Evolutionary conservation across 257 asterid species (phyloP).

Genomic region (Dorcoceras hygrometricum): DNA sequence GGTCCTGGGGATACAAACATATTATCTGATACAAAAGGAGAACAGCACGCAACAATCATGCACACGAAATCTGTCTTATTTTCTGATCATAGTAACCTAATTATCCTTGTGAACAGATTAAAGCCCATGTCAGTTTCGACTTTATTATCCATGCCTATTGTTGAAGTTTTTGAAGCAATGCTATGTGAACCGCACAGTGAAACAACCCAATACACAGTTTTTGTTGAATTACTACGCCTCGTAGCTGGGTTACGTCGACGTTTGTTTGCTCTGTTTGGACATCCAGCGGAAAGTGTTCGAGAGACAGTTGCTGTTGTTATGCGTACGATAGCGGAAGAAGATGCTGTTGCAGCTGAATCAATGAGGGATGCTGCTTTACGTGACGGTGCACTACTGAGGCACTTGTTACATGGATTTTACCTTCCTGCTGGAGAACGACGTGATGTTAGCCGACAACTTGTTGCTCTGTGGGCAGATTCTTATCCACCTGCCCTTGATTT

Average conservation of each 20-base stretch:
- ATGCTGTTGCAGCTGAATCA: constrained; percentile 99
- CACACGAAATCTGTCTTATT: constrained; percentile 88
- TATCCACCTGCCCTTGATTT: constrained; percentile 97
- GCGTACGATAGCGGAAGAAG: constrained; percentile 99
- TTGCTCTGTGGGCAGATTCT: constrained; percentile 99
- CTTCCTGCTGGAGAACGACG: constrained; percentile 94
- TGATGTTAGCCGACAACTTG: constrained; percentile 97
- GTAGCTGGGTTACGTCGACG: constrained; percentile 98
- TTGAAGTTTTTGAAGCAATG: constrained; percentile 98
- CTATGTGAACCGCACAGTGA: constrained; percentile 92
- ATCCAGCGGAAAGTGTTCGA: constrained; percentile 93
- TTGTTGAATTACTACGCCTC: constrained; percentile 88
- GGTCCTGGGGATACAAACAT: constrained; percentile 88
- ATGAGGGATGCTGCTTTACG: constrained; percentile 99
- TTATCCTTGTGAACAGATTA: constrained; percentile 82
- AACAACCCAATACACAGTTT: constrained; percentile 90
- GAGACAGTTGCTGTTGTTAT: constrained; percentile 93
- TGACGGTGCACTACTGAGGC: constrained; percentile 96
- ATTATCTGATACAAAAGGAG: constrained; percentile 81
- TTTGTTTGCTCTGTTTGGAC: constrained; percentile 93
- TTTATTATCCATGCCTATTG: constrained; percentile 85
- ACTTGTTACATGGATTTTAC: constrained; percentile 89
- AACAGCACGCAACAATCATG: constrained; percentile 91
- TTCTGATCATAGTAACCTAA: constrained; percentile 70
- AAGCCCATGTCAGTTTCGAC: constrained; percentile 92